These are phyloP conservation scores for Lichtheimia ramosa DNA, from an alignment of 371 early-diverging fungal genomes.

Conservation along the genomic window DNA sequence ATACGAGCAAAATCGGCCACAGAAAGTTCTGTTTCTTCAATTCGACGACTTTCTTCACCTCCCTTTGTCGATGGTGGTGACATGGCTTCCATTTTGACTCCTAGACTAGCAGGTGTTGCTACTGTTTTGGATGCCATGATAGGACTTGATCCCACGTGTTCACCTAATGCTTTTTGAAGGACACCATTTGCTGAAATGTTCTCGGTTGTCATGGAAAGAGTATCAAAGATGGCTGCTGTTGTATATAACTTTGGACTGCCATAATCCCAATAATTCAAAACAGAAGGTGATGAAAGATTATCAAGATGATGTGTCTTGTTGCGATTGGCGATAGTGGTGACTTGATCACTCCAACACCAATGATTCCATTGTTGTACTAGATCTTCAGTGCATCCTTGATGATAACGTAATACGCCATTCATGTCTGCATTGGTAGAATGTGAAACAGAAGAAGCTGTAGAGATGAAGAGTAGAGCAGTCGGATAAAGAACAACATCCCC, in stretches of 20 bases:
- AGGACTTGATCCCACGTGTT: conserved; percentile 27
- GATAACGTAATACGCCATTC: conserved; percentile 30
- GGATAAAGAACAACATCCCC: conserved; percentile 26
- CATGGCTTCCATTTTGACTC: conserved; percentile 4
- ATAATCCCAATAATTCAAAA: conserved; percentile 14
- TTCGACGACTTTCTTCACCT: not conserved
- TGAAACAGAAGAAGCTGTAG: conserved; percentile 23
- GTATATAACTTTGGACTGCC: conserved; percentile 6
- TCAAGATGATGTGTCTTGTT: not conserved
- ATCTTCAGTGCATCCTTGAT: conserved; percentile 41
- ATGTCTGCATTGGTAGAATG: conserved; percentile 29
- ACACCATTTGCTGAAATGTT: conserved; percentile 16
- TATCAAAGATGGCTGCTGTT: conserved; percentile 12
- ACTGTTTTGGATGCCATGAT: conserved; percentile 36
- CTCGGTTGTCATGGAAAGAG: conserved; percentile 17
- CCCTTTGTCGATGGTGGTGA: not conserved
- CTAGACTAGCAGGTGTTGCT: conserved; percentile 15
- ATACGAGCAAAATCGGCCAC: conserved; percentile 12
- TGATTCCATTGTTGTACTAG: conserved; percentile 42
- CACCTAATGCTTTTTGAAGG: conserved; percentile 32
- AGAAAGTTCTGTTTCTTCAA: conserved; percentile 4
- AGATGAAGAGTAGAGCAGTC: conserved; percentile 23
- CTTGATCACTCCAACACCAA: conserved; percentile 36
- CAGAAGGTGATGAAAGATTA: no score
- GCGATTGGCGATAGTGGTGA: conserved; percentile 1